Percentiles rank a stretch among this genome's conserved stretches.
phyloP scores from a whole-genome alignment of 2,329 filamentous ascomycete genomes.

The Diplodia corticola region DNA sequence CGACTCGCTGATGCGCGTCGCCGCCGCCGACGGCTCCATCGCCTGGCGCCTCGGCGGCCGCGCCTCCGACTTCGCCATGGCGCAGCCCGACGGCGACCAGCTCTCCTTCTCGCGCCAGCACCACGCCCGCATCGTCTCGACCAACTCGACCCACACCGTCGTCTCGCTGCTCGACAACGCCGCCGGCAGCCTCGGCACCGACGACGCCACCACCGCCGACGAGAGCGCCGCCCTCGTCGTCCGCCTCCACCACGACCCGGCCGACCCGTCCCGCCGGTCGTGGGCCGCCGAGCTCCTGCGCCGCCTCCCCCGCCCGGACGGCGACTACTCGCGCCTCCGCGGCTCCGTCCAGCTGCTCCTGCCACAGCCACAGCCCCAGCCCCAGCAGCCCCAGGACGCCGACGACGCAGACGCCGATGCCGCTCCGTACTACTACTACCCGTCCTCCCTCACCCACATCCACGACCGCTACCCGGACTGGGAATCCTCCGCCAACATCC shows the following conservation, averaged over 20 bases:
- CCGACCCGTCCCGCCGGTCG: neutral
- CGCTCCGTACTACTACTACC: too few relatives aligned
- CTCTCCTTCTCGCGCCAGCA: slow-evolving; percentile 18
- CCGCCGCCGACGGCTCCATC: slow-evolving; percentile 28
- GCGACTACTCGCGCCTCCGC: slow-evolving; percentile 55
- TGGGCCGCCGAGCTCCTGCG: slow-evolving; percentile 24
- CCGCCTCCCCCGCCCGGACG: slow-evolving; percentile 51
- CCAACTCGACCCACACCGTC: slow-evolving; percentile 49
- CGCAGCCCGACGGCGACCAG: too few relatives aligned
- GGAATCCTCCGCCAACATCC: slow-evolving; percentile 39
- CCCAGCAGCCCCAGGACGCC: too few relatives aligned
- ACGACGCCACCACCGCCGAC: slow-evolving; percentile 28
- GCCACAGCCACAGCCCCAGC: too few relatives aligned
- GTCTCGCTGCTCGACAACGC: slow-evolving; percentile 58
- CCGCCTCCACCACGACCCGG: slow-evolving; percentile 13
- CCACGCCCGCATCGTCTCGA: slow-evolving; percentile 32
- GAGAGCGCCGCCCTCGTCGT: slow-evolving; percentile 9
- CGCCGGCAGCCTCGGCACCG: slow-evolving; percentile 48
- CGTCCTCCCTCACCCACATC: neutral
- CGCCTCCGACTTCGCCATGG: slow-evolving; percentile 27
- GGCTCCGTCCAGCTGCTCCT: slow-evolving; percentile 49
- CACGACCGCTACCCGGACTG: slow-evolving; percentile 15
- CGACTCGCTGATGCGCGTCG: slow-evolving; percentile 32
- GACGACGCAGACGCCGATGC: too few relatives aligned
- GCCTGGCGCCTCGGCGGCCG: slow-evolving; percentile 39